Conservation (phyloP, 495 filamentous ascomycete species). For the Hypomontagnella monticulosa region DNA sequence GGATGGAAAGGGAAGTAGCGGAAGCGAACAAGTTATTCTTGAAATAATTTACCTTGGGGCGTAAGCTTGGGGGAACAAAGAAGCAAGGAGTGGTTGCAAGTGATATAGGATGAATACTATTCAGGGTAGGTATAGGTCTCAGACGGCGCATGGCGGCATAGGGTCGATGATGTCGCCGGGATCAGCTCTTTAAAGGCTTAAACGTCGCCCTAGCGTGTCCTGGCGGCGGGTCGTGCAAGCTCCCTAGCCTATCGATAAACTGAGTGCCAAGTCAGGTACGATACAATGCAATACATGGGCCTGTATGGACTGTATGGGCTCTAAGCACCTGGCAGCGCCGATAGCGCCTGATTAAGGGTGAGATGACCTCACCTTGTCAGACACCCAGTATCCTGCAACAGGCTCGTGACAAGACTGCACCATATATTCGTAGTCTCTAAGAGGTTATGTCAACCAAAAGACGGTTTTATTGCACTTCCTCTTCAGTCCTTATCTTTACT, state of each 20-base stretch:
- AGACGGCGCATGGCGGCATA: not conserved
- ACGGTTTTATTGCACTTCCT: slow-evolving; percentile 13
- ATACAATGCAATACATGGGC: slow-evolving; percentile 1
- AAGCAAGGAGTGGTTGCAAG: not conserved
- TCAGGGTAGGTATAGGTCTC: not conserved
- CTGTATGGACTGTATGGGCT: no score
- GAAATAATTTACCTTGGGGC: not conserved
- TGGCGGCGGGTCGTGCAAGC: slow-evolving; percentile 15
- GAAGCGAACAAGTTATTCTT: not conserved
- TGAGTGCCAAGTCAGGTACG: slow-evolving; percentile 31
- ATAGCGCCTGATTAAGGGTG: slow-evolving; percentile 38
- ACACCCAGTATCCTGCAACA: slow-evolving; percentile 34
- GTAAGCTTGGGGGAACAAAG: slow-evolving; percentile 7
- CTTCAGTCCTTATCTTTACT: not conserved
- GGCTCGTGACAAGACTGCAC: slow-evolving; percentile 33
- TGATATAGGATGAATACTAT: slow-evolving; percentile 7
- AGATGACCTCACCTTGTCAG: slow-evolving; percentile 40
- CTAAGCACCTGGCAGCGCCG: slow-evolving; percentile 33
- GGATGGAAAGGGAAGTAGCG: not conserved
- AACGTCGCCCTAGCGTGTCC: slow-evolving; percentile 4
- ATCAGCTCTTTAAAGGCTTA: slow-evolving; percentile 27
- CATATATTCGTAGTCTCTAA: slow-evolving; percentile 4
- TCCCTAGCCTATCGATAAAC: slow-evolving; percentile 31
- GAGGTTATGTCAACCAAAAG: slow-evolving; percentile 19
- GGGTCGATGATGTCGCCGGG: slow-evolving; percentile 32